A percentile compares a stretch with the other conserved stretches of the same genome.
Evolutionary conservation across 1,284 basidiomycete species (phyloP).

Genomic region (Leccinum pachyderme): DNA sequence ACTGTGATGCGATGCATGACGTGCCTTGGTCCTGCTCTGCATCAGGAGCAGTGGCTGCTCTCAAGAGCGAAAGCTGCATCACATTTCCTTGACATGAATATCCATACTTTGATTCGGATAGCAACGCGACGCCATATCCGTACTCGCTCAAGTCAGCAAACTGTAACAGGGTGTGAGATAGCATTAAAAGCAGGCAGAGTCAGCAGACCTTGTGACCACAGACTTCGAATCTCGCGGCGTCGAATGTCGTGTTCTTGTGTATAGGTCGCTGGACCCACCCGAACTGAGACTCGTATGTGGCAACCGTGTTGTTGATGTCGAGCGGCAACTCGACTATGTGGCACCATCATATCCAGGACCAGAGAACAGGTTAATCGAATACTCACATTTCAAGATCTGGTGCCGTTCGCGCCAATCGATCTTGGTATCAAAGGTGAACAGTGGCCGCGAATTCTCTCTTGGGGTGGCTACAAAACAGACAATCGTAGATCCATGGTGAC

Average conservation of each 20-base stretch:
- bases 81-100: constrained; percentile 61
- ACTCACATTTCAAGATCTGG: constrained; percentile 85
- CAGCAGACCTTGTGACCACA: constrained; percentile 71
- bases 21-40: constrained; percentile 85
- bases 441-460: constrained; percentile 65
- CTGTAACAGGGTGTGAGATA: background rate
- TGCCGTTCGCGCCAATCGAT: constrained; percentile 94
- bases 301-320: constrained; percentile 77
- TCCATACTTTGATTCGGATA: background rate
- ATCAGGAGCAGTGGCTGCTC: constrained; percentile 90
- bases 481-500: background rate
- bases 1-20: background rate
- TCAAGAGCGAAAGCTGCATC: constrained; percentile 84
- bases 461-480: constrained; percentile 49
- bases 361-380: background rate
- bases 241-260: constrained; percentile 90
- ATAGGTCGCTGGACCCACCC: constrained; percentile 88
- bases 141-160: background rate
- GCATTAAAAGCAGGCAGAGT: too few species aligned
- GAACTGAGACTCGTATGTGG: constrained; percentile 93
- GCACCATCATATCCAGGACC: constrained; percentile 1
- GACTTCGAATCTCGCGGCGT: constrained; percentile 78
- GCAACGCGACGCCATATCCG: constrained; percentile 31
- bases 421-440: constrained; percentile 80
- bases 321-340: constrained; percentile 82